Base-by-base conservation (phyloP, 176 grass and related monocot species). In the Phoenix dactylifera region DNA sequence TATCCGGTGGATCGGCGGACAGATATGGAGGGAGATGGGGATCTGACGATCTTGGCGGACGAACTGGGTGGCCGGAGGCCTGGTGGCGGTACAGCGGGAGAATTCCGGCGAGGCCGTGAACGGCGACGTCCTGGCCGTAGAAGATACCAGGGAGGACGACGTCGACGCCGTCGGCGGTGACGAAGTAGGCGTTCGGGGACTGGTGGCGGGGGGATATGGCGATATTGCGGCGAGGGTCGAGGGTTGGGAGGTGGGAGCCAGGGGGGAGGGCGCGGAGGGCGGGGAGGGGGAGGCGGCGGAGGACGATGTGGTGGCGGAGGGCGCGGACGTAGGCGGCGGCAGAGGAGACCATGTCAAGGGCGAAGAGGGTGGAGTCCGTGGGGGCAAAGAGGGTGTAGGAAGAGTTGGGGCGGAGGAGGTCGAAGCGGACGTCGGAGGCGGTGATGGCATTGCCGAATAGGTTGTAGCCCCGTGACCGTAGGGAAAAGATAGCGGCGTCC, bases 391-490 rank as follows among this genome's bases (percentile, higher is more conserved):
- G 48, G 44, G 73, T 76, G 63, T 29, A 76, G 14, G 60, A 52
- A 39, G 30, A 18, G 54, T 30, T 29, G 6, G 23, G 22, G 35
- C 10, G 35, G 5, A 76, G 73, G 28, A 76, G 55, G 54, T 76
- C 73, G 55, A 22, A 51, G 54, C 50, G 51, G 63, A 76, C 54
- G 49, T 76, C 63, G 18, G 73, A 76, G 63, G 63, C 58, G 55
- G 58, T 48, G 55, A 76, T 76, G 6, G 63, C 32, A 32, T 76
- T 76, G 63, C 73, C 54, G 48, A 76, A 76, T 44, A 76, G 73
- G 3, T 54, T 59, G 73, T 76, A 76, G 63, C 73, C 35, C 54
- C 50, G 55, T 18, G 62, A 60, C 19, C 73, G 73, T 6, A 76
- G 73, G 14, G 63, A 48, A 7, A 63, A 25, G 54, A 76, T 67